Conservation (phyloP, 768 basidiomycete genomes). For the Harrya chromipes region DNA sequence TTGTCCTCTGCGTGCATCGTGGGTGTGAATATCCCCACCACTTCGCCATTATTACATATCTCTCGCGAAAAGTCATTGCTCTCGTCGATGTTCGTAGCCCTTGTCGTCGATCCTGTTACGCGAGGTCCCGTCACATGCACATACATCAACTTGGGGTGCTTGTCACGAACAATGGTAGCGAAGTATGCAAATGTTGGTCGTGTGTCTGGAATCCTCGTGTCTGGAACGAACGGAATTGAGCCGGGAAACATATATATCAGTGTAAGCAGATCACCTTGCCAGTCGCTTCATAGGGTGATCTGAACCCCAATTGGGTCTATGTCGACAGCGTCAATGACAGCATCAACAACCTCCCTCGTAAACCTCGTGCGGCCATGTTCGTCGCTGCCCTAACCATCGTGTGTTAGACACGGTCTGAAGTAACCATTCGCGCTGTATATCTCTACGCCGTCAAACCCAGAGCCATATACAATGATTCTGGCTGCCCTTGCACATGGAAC, state of each 20-base stretch:
- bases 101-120: constrained; percentile 16
- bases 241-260: neutral
- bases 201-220: constrained; percentile 40
- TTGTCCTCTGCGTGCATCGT: neutral
- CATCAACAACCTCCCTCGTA: too few relatives aligned
- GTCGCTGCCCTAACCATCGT: constrained; percentile 39
- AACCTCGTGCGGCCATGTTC: too few relatives aligned
- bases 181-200: constrained; percentile 45
- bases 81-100: constrained; percentile 6
- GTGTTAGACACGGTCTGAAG: too few relatives aligned
- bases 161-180: constrained; percentile 35
- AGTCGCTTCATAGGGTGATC: constrained; percentile 45
- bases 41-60: neutral
- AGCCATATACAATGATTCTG: constrained; percentile 30
- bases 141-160: constrained; percentile 41
- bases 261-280: constrained; percentile 34
- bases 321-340: too few relatives aligned
- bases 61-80: constrained; percentile 43
- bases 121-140: constrained; percentile 47
- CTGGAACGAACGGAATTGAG: constrained; percentile 18
- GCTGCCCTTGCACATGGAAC: constrained; percentile 30
- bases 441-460: constrained; percentile 47
- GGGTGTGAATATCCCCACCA: constrained; percentile 3
- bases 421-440: too few relatives aligned
- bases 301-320: too few relatives aligned